Evolutionary conservation across 768 basidiomycete genomes (phyloP), one percentile per base, ranked within the genome.

Genomic region (Boletales sp.): DNA sequence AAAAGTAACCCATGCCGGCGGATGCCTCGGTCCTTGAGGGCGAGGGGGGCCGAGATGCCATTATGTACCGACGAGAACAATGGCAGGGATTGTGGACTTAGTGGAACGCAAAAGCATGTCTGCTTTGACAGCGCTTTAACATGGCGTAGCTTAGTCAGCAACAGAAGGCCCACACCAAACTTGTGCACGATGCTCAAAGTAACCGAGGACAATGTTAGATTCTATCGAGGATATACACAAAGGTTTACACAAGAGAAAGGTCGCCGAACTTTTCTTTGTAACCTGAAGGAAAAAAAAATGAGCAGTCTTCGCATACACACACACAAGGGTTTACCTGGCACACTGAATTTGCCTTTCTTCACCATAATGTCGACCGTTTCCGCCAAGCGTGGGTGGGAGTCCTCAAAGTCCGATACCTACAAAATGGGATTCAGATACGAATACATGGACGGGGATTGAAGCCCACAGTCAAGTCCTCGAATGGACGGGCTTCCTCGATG

Each of bases 251-350:
- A 67, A 94, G 76, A 53, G 90, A 87, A 71, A 94, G 83, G 70
- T 95, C 91, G 66, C 93, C 93, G 69, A 94, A 95, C 77, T 94
- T 94, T 81, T 95, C 93, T 79, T 90, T 86, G 83, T 90, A 90
- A 34, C 88, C 86, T 88, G 60, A 31, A 45, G 21, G n/a, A n/a
- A 21, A 21, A 21, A 42, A 40, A 50, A 36, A 35, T 57, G 30
- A 50, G 54, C n/a, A 10, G 32, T 15, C 24, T 31, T 41, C 29
- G 10, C 14, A 19, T 15, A 36, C 1, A 27, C 14, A 14, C 2
- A 4, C 17, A 14, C 14, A 14, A 17, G 14, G 14, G 15, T 77
- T 47, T 66, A 86, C 94, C 94, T 63, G 95, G 95, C 51, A 97
- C 94, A 63, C 87, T 92, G 87, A 92, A 97, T 77, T 97, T 97